Evolutionary conservation across 495 filamentous ascomycete genomes (phyloP).

Genomic region (Hypoxylon lenormandii): DNA sequence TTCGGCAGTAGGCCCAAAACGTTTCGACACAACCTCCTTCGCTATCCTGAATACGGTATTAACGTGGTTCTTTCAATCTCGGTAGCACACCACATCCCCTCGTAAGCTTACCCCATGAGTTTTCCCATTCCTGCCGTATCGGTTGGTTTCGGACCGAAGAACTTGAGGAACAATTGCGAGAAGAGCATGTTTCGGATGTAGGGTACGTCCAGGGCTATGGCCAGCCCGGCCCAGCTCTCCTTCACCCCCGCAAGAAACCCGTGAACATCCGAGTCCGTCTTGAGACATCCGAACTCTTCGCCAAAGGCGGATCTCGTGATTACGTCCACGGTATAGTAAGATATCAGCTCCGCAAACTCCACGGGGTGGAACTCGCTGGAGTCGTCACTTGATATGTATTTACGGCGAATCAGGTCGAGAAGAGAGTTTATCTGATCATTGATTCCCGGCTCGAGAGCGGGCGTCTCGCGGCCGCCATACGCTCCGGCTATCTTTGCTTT

Average conservation of each 20-base stretch:
- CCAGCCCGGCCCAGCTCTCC: constrained; percentile 56
- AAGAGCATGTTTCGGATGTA: constrained; percentile 45
- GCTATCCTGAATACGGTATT: constrained; percentile 42
- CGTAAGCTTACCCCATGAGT: constrained; percentile 58
- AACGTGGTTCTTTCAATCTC: neutral
- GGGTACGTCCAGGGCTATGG: constrained; percentile 44
- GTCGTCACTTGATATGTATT: constrained; percentile 65
- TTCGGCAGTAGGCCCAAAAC: constrained; percentile 45
- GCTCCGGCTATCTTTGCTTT: constrained; percentile 47
- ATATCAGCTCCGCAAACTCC: constrained; percentile 57
- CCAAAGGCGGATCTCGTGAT: constrained; percentile 75
- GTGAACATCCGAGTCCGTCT: constrained; percentile 67
- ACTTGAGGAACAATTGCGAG: constrained; percentile 26
- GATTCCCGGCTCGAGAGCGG: constrained; percentile 60
- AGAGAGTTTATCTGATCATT: constrained; percentile 60
- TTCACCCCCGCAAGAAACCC: constrained; percentile 67
- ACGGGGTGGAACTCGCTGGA: constrained; percentile 62
- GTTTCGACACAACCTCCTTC: constrained; percentile 54
- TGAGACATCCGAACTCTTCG: constrained; percentile 70
- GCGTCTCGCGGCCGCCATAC: constrained; percentile 43
- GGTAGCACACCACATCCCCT: neutral
- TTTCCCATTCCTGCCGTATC: constrained; percentile 54
- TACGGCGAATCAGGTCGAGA: constrained; percentile 55
- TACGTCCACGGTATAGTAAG: constrained; percentile 70
- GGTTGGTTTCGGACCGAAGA: constrained; percentile 44